phyloP scores from a whole-genome alignment of 768 basidiomycete species.

The Collybia sordida region DNA sequence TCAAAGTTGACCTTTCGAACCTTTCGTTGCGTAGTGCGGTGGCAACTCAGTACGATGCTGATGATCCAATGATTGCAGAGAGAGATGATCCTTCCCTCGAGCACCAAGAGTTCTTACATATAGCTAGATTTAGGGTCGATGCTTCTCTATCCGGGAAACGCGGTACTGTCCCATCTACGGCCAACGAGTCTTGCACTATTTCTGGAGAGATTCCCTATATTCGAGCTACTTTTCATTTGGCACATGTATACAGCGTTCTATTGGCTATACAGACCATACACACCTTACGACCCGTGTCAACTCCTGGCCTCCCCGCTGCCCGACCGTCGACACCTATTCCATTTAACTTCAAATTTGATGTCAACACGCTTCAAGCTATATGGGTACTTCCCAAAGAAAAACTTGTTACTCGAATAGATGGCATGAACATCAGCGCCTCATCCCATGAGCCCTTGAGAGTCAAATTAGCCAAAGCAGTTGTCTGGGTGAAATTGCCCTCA shows the following conservation, averaged over 20 bases:
- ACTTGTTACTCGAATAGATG: slow-evolving; percentile 43
- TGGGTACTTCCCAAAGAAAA: slow-evolving; percentile 49
- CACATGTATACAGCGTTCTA: slow-evolving; percentile 68
- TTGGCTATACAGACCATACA: slow-evolving; percentile 58
- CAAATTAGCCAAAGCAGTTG: slow-evolving; percentile 40
- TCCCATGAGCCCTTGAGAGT: slow-evolving; percentile 28
- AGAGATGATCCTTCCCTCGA: slow-evolving; percentile 45
- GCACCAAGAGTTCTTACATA: slow-evolving; percentile 44
- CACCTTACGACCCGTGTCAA: slow-evolving; percentile 27
- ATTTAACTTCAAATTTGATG: slow-evolving; percentile 27
- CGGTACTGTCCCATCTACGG: slow-evolving; percentile 13
- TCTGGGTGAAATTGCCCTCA: slow-evolving; percentile 57
- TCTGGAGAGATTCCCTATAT: slow-evolving; percentile 53
- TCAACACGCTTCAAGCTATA: slow-evolving; percentile 47
- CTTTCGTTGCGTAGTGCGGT: slow-evolving; percentile 59
- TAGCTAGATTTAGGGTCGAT: slow-evolving; percentile 29
- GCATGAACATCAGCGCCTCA: slow-evolving; percentile 24
- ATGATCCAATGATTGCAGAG: slow-evolving; percentile 61
- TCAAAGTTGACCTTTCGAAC: slow-evolving; percentile 45
- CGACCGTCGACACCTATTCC: slow-evolving; percentile 11
- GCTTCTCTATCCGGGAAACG: slow-evolving; percentile 26
- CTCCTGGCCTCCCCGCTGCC: slow-evolving; percentile 11
- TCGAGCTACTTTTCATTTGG: slow-evolving; percentile 53
- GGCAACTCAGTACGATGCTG: slow-evolving; percentile 65
- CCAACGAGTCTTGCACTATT: slow-evolving; percentile 43